A percentile compares a stretch with the other conserved stretches of the same genome.
Conservation (phyloP, 2,329 filamentous ascomycete genomes). For the Aspergillus sp. region DNA sequence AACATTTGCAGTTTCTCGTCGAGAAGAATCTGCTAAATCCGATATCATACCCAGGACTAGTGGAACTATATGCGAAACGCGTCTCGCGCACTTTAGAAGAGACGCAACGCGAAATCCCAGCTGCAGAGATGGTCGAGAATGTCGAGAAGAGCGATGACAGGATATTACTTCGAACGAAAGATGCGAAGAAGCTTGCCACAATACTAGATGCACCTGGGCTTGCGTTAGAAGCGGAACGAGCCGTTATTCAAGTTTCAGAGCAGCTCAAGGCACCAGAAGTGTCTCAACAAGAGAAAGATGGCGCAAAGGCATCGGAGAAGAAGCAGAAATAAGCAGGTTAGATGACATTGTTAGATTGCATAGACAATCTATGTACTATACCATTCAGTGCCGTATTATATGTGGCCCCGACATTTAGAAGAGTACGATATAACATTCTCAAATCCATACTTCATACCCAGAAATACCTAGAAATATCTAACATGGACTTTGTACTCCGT, state of each 20-base stretch:
- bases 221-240: slow-evolving; percentile 70
- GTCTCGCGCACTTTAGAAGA: slow-evolving; percentile 33
- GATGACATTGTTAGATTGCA: not conserved
- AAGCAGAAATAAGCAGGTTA: slow-evolving; percentile 24
- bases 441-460: not conserved
- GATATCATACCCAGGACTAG: slow-evolving; percentile 66
- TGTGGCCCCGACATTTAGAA: not conserved
- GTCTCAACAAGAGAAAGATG: slow-evolving; percentile 17
- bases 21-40: slow-evolving; percentile 68
- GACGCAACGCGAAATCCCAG: slow-evolving; percentile 26
- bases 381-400: not conserved
- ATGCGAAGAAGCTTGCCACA: slow-evolving; percentile 60
- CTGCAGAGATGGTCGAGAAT: slow-evolving; percentile 32
- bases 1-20: slow-evolving; percentile 78
- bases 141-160: slow-evolving; percentile 45
- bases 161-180: slow-evolving; percentile 45
- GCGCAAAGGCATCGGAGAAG: slow-evolving; percentile 15
- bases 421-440: not conserved
- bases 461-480: not conserved
- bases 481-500: too few relatives aligned
- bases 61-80: slow-evolving; percentile 66
- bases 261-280: slow-evolving; percentile 29
- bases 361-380: not conserved
- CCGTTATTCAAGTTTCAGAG: slow-evolving; percentile 68
- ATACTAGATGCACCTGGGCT: slow-evolving; percentile 68